Evolutionary conservation across 2,329 filamentous ascomycete genomes (phyloP).

Genomic region (Ceratocystis ficicola): DNA sequence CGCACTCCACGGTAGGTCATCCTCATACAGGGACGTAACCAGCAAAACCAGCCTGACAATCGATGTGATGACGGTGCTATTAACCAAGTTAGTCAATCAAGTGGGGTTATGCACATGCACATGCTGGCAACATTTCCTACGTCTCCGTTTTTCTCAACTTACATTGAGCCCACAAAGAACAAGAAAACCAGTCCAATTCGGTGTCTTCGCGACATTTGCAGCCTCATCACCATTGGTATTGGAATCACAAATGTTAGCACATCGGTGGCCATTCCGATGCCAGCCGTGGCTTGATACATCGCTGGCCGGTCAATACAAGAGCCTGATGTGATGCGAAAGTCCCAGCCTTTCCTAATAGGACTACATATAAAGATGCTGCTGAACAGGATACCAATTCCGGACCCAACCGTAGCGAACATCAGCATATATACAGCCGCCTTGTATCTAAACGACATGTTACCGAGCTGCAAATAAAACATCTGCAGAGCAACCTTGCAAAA

Average conservation of each 20-base stretch:
- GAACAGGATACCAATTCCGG: slow-evolving; percentile 2
- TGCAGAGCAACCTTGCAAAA: slow-evolving; percentile 11
- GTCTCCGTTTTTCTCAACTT: not conserved
- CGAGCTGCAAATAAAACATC: slow-evolving; percentile 8
- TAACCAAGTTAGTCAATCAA: not conserved
- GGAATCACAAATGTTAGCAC: not conserved
- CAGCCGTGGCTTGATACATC: not conserved
- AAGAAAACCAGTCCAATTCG: not conserved
- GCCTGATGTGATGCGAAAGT: not conserved
- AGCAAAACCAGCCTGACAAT: slow-evolving; percentile 1
- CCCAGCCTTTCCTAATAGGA: slow-evolving; percentile 7
- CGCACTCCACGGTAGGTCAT: not conserved
- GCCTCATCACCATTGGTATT: not conserved
- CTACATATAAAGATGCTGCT: slow-evolving; percentile 3
- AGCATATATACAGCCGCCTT: not conserved
- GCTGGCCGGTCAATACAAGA: not conserved
- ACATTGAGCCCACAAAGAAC: slow-evolving; percentile 9
- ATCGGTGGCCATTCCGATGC: not conserved
- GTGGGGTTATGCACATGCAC: not conserved
- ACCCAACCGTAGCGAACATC: not conserved
- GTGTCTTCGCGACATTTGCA: slow-evolving; percentile 7
- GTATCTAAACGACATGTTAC: not conserved
- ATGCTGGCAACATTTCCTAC: not conserved
- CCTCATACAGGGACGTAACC: not conserved
- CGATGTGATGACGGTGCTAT: slow-evolving; percentile 4